Base-by-base conservation (phyloP, 371 early-diverging fungal species). In the Mortierella sp. region DNA sequence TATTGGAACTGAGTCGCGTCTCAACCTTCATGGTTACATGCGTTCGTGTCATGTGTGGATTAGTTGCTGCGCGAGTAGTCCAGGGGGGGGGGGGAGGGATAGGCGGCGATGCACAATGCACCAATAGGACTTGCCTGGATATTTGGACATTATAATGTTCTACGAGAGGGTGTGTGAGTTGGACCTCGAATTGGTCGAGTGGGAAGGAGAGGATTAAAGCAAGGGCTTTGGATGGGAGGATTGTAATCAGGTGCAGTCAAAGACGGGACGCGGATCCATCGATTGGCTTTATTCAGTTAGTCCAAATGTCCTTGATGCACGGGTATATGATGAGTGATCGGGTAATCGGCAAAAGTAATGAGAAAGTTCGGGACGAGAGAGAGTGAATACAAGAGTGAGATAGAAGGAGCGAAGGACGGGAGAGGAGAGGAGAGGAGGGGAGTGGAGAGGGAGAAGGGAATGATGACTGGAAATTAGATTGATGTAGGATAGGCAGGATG, bases 61-160 rank as follows among this genome's bases (percentile, higher is more conserved):
- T 28, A 14, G 12, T 11, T 55, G 49, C 47, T 63, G 30, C 47
- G 18, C 16, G 22, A 30, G 24, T 18, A 24, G 32, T 40, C 43
- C 47, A 47, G 51, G 49, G 28, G 28, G 26, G 47, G 12, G 20
- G 18, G 18, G 45, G 16, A 40, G 62, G 40, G 62, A n/a, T n/a
- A n/a, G n/a, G n/a, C n/a, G 12, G 20, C 20, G 20, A 8, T 52
- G n/a, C 24, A 24, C 4, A 18, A 18, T 20, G 9, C n/a, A 9
- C 12, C 20, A 28, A 55, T 1, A 28, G 28, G 47, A 64, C 72
- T 64, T 71, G 59, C 74, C 74, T 68, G 74, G 67, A 64, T 68
- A 64, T 73, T 73, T 73, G 12, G 74, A 67, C 74, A 61, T 39
- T 30, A 24, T 47, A 10, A 57, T 18, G 11, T 22, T 67, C 32